Evolutionary conservation across 129 eudicot genomes (phyloP).

Genomic region (Cynara cardunculus): DNA sequence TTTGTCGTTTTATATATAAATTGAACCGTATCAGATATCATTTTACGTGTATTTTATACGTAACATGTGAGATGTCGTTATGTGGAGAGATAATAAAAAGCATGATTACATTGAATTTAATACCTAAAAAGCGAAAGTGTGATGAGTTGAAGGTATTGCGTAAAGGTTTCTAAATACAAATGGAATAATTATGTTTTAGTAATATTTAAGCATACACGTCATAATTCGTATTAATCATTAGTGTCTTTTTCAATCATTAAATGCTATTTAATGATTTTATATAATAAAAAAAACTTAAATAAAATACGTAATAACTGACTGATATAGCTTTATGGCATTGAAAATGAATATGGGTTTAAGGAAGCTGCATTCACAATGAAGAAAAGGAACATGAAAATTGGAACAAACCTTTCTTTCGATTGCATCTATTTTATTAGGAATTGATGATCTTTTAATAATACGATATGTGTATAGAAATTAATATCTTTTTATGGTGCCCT

Average conservation of each 20-base stretch:
- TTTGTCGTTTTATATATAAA: neutral
- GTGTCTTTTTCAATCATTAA: constrained; percentile 21
- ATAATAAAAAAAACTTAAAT: too few species aligned
- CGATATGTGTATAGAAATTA: neutral
- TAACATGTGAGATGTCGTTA: neutral
- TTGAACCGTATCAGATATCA: neutral
- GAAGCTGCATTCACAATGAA: neutral
- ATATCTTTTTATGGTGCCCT: too few species aligned
- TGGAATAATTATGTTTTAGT: constrained; percentile 34
- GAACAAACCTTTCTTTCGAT: neutral
- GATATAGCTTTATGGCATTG: neutral
- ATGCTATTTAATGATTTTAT: neutral
- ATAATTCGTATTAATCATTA: constrained; percentile 24
- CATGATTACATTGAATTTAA: constrained; percentile 24
- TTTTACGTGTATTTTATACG: neutral
- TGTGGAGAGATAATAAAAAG: constrained; percentile 2
- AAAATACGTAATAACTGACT: too few species aligned
- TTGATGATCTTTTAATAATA: neutral
- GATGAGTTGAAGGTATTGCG: constrained; percentile 41
- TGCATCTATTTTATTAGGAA: neutral
- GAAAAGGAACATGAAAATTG: neutral
- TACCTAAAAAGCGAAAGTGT: constrained; percentile 28
- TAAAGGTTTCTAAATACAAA: constrained; percentile 31
- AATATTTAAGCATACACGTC: constrained; percentile 25
- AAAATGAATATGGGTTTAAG: neutral